phyloP scores from a whole-genome alignment of 371 early-diverging fungal genomes.

The Mortierella sp. region DNA sequence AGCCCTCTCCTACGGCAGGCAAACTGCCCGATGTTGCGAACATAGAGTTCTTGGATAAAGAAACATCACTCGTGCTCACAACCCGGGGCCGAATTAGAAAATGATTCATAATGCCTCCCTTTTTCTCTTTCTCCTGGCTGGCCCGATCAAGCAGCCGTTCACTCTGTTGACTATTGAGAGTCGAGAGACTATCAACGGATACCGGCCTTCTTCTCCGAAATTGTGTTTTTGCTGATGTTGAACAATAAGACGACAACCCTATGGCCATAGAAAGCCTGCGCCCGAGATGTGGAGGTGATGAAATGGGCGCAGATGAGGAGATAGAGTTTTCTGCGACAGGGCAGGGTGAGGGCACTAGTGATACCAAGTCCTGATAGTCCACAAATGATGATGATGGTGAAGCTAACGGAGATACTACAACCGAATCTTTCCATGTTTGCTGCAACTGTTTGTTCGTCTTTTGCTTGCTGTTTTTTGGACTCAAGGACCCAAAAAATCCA shows the following conservation, averaged over 20 bases:
- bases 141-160: neutral
- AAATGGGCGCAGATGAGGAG: too few species aligned
- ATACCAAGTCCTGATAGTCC: too few species aligned
- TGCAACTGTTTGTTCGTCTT: slow-evolving; percentile 7
- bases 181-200: slow-evolving; percentile 20
- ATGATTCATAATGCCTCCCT: slow-evolving; percentile 27
- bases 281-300: slow-evolving; percentile 15
- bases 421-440: neutral
- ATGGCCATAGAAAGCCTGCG: slow-evolving; percentile 35
- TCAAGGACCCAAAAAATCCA: slow-evolving; percentile 33
- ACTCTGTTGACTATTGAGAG: neutral
- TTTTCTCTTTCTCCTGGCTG: slow-evolving; percentile 12
- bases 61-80: slow-evolving; percentile 15
- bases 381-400: neutral
- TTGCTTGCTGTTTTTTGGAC: slow-evolving; percentile 36
- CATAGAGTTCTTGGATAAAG: neutral
- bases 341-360: too few species aligned
- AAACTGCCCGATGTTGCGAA: neutral
- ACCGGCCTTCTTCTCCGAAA: slow-evolving; percentile 1
- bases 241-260: slow-evolving; percentile 15
- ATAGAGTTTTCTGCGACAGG: too few species aligned
- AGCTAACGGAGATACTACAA: neutral
- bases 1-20: neutral
- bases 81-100: slow-evolving; percentile 27
- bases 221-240: neutral